Base-by-base conservation (phyloP, 176 grass and related monocot species). In the Canna indica region DNA sequence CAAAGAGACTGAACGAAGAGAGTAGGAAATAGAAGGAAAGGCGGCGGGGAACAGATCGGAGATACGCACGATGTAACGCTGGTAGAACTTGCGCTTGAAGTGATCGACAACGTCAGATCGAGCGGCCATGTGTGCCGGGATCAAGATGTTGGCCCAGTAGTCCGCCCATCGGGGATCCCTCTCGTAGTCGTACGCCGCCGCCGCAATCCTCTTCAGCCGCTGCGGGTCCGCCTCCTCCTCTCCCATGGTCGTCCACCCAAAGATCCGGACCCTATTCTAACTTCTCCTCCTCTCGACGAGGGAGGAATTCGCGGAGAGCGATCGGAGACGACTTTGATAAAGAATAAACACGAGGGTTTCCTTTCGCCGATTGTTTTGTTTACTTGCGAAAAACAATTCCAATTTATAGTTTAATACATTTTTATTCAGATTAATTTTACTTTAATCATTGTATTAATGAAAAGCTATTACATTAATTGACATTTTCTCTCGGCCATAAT, bases 81-180 rank as follows among this genome's bases (percentile, higher is more conserved):
- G 75, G 83, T 87, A 90, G 83, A 89, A 84, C 81, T 93, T 99
- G 94, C 94, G 75, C 84, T 99, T 99, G 80, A 77, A 83, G 52
- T 87, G 76, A 52, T 67, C 94, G 50, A 81, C 64, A 69, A 82
- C 73, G 64, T 90, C 86, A 59, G 94, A 70, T 63, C 80, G 77
- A 61, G 84, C 73, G 75, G 86, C 86, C 86, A 87, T 83, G 81
- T 84, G 65, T 1, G 79, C 70, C 44, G 76, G 84, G 20, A 89
- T 64, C 50, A 85, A 44, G 46, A 81, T 71, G 79, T 81, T 85
- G 24, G 69, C 70, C 59, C 73, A 83, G 79, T 85, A 85, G 38
- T 67, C 74, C 26, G 65, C 52, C 81, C 90, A 85, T 83, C 81
- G 81, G 33, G 76, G 68, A 56, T 87, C 79, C 47, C 59, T 78